Base-by-base conservation (phyloP, 257 asterid species). In the Scutellaria minor region DNA sequence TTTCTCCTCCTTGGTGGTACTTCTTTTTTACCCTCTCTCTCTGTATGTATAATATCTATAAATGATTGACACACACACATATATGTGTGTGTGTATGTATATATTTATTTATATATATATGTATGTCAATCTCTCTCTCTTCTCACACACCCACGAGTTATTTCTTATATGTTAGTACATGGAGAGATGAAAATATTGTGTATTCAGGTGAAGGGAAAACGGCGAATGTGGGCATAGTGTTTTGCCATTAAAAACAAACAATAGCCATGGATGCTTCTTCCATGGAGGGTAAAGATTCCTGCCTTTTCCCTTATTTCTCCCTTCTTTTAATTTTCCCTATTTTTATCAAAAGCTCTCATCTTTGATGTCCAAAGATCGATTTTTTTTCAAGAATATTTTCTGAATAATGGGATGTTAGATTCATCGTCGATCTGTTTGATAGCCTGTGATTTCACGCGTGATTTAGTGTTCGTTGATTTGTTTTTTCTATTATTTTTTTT, bases 191-290 rank as follows among this genome's bases (percentile, higher is more conserved):
- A 71, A 31, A 27, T 64, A 31, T 39, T 66, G 68, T 42, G 45
- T 79, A 44, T 73, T 24, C 78, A 71, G 85, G 76, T 56, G 68
- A 52, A 51, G 72, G 74, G 63, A 18, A 69, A 70, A 79, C 50
- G 74, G 71, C 75, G 66, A 79, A 83, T 77, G 88, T 75, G 76
- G 82, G 77, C 55, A 2, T 75, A 71, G 67, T 46, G 56, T 79
- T 46, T 70, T 56, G 52, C 52, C 69, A 7, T 72, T 55, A 51
- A 47, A 64, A 71, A 45, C 68, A 47, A 60, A 48, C 74, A 6
- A 42, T 63, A 51, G 75, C 80, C 10, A 84, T 84, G 88, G 85
- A 84, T 76, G 82, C 74, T 62, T 75, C 79, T 74, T 84, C 88
- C n/a, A 66, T 78, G 70, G 88, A 81, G 77, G 88, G 88, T 84